phyloP scores from a whole-genome alignment of 805 yeast species.

The Candida quercuum region DNA sequence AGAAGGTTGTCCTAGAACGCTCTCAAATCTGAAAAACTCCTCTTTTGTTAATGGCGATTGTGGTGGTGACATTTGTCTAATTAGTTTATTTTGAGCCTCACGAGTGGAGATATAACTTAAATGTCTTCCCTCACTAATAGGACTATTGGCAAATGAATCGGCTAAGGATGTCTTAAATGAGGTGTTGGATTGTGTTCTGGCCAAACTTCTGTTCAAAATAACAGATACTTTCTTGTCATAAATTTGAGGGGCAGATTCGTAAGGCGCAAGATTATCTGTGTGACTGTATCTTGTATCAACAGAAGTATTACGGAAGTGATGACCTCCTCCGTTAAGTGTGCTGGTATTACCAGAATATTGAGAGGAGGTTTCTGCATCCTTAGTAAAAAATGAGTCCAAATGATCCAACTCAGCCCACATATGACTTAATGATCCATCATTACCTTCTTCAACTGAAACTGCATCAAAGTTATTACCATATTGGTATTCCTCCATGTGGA shows the following conservation, averaged over 20 bases:
- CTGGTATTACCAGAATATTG: constrained; percentile 20
- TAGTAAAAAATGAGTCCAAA: constrained; percentile 82
- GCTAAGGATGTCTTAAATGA: constrained; percentile 75
- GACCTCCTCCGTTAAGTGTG: constrained; percentile 19
- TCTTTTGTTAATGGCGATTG: constrained; percentile 29
- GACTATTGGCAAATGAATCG: constrained; percentile 47
- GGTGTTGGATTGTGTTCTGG: constrained; percentile 67
- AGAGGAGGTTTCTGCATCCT: constrained; percentile 35
- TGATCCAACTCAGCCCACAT: constrained; percentile 93
- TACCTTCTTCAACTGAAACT: constrained; percentile 50
- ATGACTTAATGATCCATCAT: constrained; percentile 73
- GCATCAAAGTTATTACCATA: constrained; percentile 36
- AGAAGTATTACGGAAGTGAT: constrained; percentile 40
- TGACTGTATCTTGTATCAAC: constrained; percentile 56
- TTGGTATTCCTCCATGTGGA: constrained; percentile 58
- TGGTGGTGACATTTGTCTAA: constrained; percentile 13
- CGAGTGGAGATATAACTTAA: constrained; percentile 20
- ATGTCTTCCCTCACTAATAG: constrained; percentile 20
- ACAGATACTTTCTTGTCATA: constrained; percentile 76
- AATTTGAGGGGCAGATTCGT: constrained; percentile 69
- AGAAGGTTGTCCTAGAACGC: constrained; percentile 19
- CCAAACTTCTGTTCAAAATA: constrained; percentile 67
- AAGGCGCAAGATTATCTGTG: constrained; percentile 41
- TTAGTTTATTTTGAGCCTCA: constrained; percentile 8
- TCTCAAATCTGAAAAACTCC: constrained; percentile 41